Evolutionary conservation across 2,329 filamentous ascomycete genomes (phyloP).

Genomic region (Sclerotinia glacialis): DNA sequence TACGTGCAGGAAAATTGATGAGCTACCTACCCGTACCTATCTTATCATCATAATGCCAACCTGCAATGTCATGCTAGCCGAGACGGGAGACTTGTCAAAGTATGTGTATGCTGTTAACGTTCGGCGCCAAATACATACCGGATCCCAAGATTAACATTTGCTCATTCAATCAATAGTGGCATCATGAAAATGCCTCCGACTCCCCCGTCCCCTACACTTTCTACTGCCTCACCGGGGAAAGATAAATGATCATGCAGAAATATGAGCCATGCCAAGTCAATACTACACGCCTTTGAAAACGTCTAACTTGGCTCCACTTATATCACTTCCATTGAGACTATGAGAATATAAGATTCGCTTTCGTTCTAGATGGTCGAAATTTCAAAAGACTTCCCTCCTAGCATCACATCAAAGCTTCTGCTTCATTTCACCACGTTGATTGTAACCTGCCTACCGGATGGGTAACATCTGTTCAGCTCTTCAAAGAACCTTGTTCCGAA

Average conservation of each 20-base stretch:
- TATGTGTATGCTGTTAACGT: slow-evolving; percentile 17
- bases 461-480: slow-evolving; percentile 9
- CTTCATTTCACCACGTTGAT: not conserved
- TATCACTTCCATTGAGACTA: slow-evolving; percentile 18
- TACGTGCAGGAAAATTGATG: slow-evolving; percentile 29
- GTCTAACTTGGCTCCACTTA: slow-evolving; percentile 1
- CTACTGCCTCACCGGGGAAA: slow-evolving; percentile 1
- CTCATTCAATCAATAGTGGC: slow-evolving; percentile 20
- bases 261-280: slow-evolving; percentile 12
- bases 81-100: slow-evolving; percentile 21
- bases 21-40: no score
- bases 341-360: slow-evolving; percentile 18
- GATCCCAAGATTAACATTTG: slow-evolving; percentile 5
- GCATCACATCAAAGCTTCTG: slow-evolving; percentile 3
- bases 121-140: not conserved
- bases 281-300: slow-evolving; percentile 13
- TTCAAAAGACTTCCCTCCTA: slow-evolving; percentile 1
- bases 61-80: slow-evolving; percentile 23
- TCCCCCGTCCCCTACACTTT: slow-evolving; percentile 19
- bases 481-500: not conserved
- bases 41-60: slow-evolving; percentile 30
- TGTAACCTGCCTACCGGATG: slow-evolving; percentile 9
- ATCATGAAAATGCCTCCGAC: slow-evolving; percentile 10
- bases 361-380: not conserved
- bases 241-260: slow-evolving; percentile 16